Evolutionary conservation across 1,284 basidiomycete genomes (phyloP).

Genomic region (Marasmius oreades): DNA sequence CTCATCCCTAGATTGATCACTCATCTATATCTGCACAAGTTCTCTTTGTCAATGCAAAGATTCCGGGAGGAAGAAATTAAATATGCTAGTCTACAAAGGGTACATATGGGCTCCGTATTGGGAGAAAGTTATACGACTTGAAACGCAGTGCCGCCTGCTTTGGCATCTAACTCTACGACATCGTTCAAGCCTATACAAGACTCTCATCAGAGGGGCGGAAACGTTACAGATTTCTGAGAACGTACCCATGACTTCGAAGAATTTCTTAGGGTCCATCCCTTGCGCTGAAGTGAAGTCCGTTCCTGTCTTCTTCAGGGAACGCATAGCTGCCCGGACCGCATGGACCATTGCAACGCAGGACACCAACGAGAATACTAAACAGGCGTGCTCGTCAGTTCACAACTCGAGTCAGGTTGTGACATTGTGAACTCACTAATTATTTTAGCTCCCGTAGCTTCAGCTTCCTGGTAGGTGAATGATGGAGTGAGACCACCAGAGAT

Average conservation of each 20-base stretch:
- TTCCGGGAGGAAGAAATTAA: no score
- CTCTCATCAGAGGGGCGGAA: not conserved
- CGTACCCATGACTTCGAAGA: constrained; percentile 72
- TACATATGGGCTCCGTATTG: not conserved
- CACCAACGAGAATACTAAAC: constrained; percentile 61
- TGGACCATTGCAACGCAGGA: constrained; percentile 74
- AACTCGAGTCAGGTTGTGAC: not conserved
- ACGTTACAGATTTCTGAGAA: constrained; percentile 1
- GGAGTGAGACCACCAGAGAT: constrained; percentile 76
- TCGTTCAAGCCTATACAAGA: constrained; percentile 47
- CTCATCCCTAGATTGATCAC: no score
- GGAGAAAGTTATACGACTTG: constrained; percentile 33
- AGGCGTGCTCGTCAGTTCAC: not conserved
- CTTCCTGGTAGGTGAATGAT: constrained; percentile 65
- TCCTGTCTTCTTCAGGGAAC: constrained; percentile 69
- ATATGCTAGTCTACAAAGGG: no score
- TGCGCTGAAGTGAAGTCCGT: constrained; percentile 65
- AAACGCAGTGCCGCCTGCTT: constrained; percentile 60
- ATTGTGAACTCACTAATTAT: constrained; percentile 61
- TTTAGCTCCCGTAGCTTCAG: constrained; percentile 67
- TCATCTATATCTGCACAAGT: no score
- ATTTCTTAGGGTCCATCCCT: constrained; percentile 74
- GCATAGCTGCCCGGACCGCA: constrained; percentile 69
- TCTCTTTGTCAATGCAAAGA: no score
- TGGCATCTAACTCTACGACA: constrained; percentile 52